phyloP scores from a whole-genome alignment of 805 yeast species.

The Candida awuae region DNA sequence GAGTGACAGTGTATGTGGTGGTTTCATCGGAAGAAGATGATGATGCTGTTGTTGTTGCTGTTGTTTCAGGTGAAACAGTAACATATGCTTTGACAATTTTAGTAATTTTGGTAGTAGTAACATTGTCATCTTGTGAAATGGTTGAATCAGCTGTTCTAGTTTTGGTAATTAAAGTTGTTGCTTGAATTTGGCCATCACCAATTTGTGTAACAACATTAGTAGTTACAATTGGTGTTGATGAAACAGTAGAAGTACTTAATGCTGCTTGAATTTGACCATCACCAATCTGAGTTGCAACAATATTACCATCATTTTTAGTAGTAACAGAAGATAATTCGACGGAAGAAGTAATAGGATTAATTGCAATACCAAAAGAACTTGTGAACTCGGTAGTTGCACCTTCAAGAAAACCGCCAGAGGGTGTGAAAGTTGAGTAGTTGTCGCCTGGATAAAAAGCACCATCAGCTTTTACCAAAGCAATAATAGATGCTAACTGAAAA shows the following conservation, averaged over 20 bases:
- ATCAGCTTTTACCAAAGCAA: constrained; percentile 2
- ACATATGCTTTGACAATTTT: constrained; percentile 8
- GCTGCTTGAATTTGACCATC: constrained; percentile 42
- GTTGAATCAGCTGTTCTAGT: constrained; percentile 3
- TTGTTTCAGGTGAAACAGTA: constrained; percentile 4
- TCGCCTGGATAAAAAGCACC: constrained; percentile 29
- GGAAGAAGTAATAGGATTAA: constrained; percentile 40
- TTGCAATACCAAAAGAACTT: constrained; percentile 59
- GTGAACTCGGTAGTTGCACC: constrained; percentile 52
- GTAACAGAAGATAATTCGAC: constrained; percentile 21
- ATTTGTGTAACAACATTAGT: constrained; percentile 34
- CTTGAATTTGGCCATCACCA: constrained; percentile 38
- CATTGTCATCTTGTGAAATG: neutral
- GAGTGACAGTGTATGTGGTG: constrained; percentile 23
- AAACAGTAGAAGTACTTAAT: constrained; percentile 25
- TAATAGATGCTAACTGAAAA: neutral
- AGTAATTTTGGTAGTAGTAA: constrained; percentile 12
- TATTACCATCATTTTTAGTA: constrained; percentile 11
- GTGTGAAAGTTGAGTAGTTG: constrained; percentile 64
- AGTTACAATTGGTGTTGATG: constrained; percentile 25
- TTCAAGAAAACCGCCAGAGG: constrained; percentile 39
- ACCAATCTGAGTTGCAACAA: constrained; percentile 35
- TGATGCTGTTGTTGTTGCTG: constrained; percentile 15
- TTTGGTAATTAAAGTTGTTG: constrained; percentile 6
- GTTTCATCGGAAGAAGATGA: constrained; percentile 23